Percentiles rank a stretch among this genome's conserved stretches.
phyloP scores from a whole-genome alignment of 495 filamentous ascomycete genomes.

The Trichocladium antarcticum region DNA sequence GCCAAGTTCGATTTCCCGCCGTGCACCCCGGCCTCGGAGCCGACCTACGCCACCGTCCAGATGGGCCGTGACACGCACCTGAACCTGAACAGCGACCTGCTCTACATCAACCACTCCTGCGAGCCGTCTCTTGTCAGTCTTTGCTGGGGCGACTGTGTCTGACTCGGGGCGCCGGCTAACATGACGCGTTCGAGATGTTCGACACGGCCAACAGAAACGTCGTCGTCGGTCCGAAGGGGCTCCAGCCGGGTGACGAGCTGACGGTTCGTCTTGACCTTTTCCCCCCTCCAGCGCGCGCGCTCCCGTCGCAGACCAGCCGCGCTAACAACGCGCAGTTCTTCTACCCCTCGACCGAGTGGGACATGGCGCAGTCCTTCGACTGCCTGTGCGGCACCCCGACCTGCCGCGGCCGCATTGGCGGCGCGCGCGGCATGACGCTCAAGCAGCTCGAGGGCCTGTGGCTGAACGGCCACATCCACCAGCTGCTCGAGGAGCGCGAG shows the following conservation, averaged over 20 bases:
- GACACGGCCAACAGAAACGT: constrained; percentile 55
- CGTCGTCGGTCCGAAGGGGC: constrained; percentile 46
- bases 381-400: constrained; percentile 47
- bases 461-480: constrained; percentile 46
- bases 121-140: constrained; percentile 47
- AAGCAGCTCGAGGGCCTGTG: constrained; percentile 38
- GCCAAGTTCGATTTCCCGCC: constrained; percentile 42
- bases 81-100: constrained; percentile 62
- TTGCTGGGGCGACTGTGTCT: no score
- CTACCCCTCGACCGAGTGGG: constrained; percentile 67
- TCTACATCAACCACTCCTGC: constrained; percentile 69
- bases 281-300: not conserved
- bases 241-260: constrained; percentile 50
- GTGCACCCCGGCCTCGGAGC: constrained; percentile 40
- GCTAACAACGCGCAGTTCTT: constrained; percentile 41
- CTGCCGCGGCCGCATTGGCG: constrained; percentile 43
- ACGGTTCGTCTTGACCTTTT: constrained; percentile 34
- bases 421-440: constrained; percentile 43
- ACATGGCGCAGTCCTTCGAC: constrained; percentile 62
- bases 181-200: constrained; percentile 37
- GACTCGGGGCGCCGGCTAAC: not conserved
- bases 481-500: constrained; percentile 34
- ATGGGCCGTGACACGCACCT: constrained; percentile 50
- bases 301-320: not conserved
- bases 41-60: constrained; percentile 63